Conservation (phyloP, 768 basidiomycete species). For the Coprinopsis strossmayeri region DNA sequence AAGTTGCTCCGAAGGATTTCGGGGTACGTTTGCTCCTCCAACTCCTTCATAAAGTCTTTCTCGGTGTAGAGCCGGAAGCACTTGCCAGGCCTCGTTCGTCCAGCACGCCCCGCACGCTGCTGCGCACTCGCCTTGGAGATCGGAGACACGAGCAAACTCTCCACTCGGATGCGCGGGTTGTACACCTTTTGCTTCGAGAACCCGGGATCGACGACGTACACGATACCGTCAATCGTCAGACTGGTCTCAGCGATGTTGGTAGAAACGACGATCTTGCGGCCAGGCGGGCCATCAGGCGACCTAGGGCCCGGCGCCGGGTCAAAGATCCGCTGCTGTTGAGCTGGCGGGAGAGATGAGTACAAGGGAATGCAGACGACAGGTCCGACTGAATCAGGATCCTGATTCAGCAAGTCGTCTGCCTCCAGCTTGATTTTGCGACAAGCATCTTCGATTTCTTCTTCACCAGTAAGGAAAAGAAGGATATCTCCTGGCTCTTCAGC, state of each 20-base stretch:
- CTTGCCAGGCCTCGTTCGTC: conserved; percentile 93
- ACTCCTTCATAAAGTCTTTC: conserved; percentile 91
- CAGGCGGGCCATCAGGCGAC: conserved; percentile 63
- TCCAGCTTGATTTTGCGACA: conserved; percentile 91
- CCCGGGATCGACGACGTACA: conserved; percentile 98
- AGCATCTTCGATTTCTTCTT: conserved; percentile 96
- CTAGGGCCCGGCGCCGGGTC: conserved; percentile 79
- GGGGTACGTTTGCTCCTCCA: conserved; percentile 96
- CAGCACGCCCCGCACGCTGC: conserved; percentile 94
- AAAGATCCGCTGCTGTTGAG: conserved; percentile 95
- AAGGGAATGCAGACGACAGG: conserved; percentile 87
- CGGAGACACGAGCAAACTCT: conserved; percentile 86
- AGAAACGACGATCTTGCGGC: conserved; percentile 90
- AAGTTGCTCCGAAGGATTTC: conserved; percentile 93
- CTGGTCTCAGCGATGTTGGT: conserved; percentile 99
- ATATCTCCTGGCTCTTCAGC: conserved; percentile 93
- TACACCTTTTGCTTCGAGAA: conserved; percentile 99
- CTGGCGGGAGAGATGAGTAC: conserved; percentile 91
- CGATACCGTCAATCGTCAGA: conserved; percentile 96
- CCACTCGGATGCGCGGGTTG: conserved; percentile 95
- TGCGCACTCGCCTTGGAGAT: conserved; percentile 97
- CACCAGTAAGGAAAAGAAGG: conserved; percentile 92
- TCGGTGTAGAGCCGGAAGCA: conserved; percentile 97
- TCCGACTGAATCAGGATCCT: conserved; percentile 71
- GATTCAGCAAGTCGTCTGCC: conserved; percentile 74